Base-by-base conservation (phyloP, 345 rosid species). In the Rhizophora apiculata region DNA sequence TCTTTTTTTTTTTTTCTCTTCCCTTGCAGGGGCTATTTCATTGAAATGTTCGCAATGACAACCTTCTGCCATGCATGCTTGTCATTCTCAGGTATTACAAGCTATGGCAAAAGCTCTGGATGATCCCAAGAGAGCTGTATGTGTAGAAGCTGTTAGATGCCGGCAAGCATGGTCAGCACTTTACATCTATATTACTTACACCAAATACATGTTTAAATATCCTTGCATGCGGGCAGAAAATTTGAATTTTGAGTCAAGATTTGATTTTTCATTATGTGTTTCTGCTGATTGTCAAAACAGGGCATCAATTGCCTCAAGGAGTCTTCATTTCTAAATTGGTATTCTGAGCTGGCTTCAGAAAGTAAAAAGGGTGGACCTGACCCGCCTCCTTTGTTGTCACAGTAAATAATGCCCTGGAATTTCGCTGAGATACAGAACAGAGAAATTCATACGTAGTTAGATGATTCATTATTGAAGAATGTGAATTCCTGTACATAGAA, bases 121-220 rank as follows among this genome's bases (percentile, higher is more conserved):
- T 78, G 98, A 94, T 76, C 88, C 87, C 4, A 92, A 92, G 84
- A 84, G 96, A 60, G 83, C 72, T 31, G 98, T 94, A 69, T 92
- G 97, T 46, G 79, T 64, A 75, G 96, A 94, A 84, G 96, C 97
- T 39, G 82, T 86, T 55, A 83, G 76, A 84, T 88, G 98, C 79
- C 82, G 88, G 63, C 93, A 84, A 73, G 88, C 93, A 60, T 91
- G 98, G 98, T 94, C 66, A 73, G 85, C 72, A 30, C 26, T 55
- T 60, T 39, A 63, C 21, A 27, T 24, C 54, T 21, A 24, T 56
- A 6, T 24, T 56, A 29, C 59, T 8, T 56, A 22, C 60, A 43
- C 18, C 49, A 43, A 56, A 24, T 3, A 24, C 60, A 43, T 43
- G 3, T 13, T 43, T 43, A 13, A 27, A 56, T 24, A 56, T 56